phyloP scores from a whole-genome alignment of 2,329 filamentous ascomycete genomes.

The Alternaria longipes region DNA sequence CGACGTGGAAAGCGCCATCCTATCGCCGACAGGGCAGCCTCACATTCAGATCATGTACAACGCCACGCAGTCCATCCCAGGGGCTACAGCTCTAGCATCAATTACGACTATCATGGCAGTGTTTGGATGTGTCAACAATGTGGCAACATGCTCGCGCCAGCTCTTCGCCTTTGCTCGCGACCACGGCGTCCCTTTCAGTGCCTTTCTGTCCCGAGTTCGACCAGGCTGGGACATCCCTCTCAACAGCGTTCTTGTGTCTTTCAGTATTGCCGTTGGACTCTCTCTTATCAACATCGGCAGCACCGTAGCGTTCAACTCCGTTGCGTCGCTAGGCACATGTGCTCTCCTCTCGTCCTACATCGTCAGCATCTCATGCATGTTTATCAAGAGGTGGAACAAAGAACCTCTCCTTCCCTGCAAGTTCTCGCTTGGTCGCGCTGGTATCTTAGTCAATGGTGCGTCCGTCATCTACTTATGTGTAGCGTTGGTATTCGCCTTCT shows the following conservation, averaged over 20 bases:
- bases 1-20: constrained; percentile 25
- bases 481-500: constrained; percentile 57
- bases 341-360: constrained; percentile 39
- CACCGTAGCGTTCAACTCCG: constrained; percentile 41
- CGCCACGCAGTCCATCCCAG: constrained; percentile 32
- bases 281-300: constrained; percentile 56
- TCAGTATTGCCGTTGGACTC: constrained; percentile 52
- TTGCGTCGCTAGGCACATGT: constrained; percentile 34
- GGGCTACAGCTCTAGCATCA: constrained; percentile 30
- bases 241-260: constrained; percentile 56
- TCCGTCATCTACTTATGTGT: constrained; percentile 35
- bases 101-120: constrained; percentile 42
- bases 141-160: constrained; percentile 44
- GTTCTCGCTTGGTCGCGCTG: constrained; percentile 58
- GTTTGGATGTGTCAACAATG: constrained; percentile 36
- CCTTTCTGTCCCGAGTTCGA: constrained; percentile 23
- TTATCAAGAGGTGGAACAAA: constrained; percentile 54
- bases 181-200: constrained; percentile 26
- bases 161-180: constrained; percentile 49
- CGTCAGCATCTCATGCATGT: constrained; percentile 55
- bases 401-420: constrained; percentile 55
- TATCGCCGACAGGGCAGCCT: constrained; percentile 30
- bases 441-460: constrained; percentile 37
- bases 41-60: constrained; percentile 40
- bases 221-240: constrained; percentile 49